These are phyloP conservation scores for Gossypium thurberi DNA, from an alignment of 345 rosid species.

Conservation along the genomic window DNA sequence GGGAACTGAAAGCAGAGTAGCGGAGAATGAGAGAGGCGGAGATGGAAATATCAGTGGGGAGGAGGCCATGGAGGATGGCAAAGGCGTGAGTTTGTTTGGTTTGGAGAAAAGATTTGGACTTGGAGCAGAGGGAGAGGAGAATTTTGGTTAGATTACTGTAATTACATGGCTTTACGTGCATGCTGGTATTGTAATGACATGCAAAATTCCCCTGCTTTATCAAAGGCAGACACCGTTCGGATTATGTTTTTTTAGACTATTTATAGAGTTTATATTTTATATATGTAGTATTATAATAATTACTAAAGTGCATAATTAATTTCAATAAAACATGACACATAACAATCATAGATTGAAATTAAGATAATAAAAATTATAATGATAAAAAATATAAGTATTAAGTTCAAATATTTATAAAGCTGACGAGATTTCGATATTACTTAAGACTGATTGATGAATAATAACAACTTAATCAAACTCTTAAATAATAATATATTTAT, in stretches of 20 bases:
- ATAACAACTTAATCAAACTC: too few species aligned
- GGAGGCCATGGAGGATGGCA: slow-evolving; percentile 30
- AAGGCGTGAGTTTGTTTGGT: slow-evolving; percentile 36
- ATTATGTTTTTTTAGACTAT: background rate
- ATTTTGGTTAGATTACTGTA: background rate
- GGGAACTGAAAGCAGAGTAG: slow-evolving; percentile 29
- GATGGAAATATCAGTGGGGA: slow-evolving; percentile 33
- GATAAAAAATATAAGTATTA: too few species aligned
- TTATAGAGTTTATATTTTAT: too few species aligned
- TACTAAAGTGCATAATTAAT: too few species aligned
- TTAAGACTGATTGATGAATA: too few species aligned
- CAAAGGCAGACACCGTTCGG: background rate
- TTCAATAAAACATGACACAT: too few species aligned
- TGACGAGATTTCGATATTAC: too few species aligned
- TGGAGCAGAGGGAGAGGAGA: slow-evolving; percentile 30
- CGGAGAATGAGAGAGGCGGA: slow-evolving; percentile 44
- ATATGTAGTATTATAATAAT: too few species aligned
- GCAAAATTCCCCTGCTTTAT: background rate
- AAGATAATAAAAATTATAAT: too few species aligned
- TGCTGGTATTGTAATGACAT: background rate
- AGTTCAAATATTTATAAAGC: too few species aligned
- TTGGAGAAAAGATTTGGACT: slow-evolving; percentile 21
- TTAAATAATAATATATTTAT: too few species aligned
- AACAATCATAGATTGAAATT: too few species aligned
- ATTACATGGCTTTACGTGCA: slow-evolving; percentile 1